These are phyloP conservation scores for Ziziphus jujuba DNA, from an alignment of 306 rosid genomes.

Conservation along the genomic window DNA sequence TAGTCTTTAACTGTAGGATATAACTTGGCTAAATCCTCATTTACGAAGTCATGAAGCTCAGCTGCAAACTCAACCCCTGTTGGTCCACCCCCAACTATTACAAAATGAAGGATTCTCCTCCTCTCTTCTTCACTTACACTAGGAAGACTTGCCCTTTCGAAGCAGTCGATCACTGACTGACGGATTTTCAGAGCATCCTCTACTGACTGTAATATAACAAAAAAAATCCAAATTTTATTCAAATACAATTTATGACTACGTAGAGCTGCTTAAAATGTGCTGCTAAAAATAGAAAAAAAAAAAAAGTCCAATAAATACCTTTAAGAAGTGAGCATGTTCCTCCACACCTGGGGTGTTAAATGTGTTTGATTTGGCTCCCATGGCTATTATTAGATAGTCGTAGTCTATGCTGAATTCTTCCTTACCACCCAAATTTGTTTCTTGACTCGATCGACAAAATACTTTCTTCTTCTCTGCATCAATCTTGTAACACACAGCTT, in stretches of 20 bases:
- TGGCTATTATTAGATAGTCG: slow-evolving; percentile 62
- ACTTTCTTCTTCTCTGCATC: slow-evolving; percentile 60
- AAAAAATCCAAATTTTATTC: not conserved
- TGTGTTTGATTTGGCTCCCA: slow-evolving; percentile 78
- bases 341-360: slow-evolving; percentile 86
- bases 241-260: not conserved
- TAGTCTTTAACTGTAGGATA: slow-evolving; percentile 58
- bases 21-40: slow-evolving; percentile 61
- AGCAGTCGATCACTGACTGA: slow-evolving; percentile 64
- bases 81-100: slow-evolving; percentile 88
- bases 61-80: slow-evolving; percentile 93
- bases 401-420: slow-evolving; percentile 69
- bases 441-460: slow-evolving; percentile 51
- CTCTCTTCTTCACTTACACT: slow-evolving; percentile 67
- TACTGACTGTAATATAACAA: slow-evolving; percentile 56
- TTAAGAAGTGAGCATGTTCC: slow-evolving; percentile 74
- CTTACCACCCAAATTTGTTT: slow-evolving; percentile 42
- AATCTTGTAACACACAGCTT: slow-evolving; percentile 70
- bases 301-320: slow-evolving; percentile 35
- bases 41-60: slow-evolving; percentile 75
- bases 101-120: slow-evolving; percentile 76
- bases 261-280: not conserved
- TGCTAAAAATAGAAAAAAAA: not conserved
- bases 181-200: slow-evolving; percentile 87
- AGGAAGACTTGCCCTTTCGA: slow-evolving; percentile 76